Evolutionary conservation across 169 alveolate genomes (phyloP).

Genomic region (Plasmodium billcollinsi): DNA sequence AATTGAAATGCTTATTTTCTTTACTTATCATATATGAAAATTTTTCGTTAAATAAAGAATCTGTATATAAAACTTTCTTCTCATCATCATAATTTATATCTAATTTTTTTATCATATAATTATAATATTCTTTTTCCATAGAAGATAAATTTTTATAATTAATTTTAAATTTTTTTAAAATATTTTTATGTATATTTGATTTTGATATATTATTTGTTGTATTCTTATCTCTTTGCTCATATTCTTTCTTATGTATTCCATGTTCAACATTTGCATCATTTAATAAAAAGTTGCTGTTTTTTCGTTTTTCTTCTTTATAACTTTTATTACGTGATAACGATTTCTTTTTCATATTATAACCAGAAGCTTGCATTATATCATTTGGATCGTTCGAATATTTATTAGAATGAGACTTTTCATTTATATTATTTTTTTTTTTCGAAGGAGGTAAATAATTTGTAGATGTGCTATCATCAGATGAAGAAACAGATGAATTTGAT

Average conservation of each 20-base stretch:
- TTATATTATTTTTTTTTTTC: neutral
- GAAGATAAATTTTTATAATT: conserved; percentile 25
- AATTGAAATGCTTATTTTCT: conserved; percentile 23
- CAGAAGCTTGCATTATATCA: too few species aligned
- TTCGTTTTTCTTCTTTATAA: too few species aligned
- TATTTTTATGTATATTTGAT: too few species aligned
- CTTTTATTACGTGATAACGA: too few species aligned
- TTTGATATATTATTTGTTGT: too few species aligned
- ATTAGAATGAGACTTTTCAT: neutral
- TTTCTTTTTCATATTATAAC: too few species aligned
- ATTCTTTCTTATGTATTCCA: too few species aligned
- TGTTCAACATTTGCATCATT: too few species aligned
- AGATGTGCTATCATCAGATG: neutral
- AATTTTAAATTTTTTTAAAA: conserved; percentile 24
- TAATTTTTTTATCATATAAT: conserved; percentile 59
- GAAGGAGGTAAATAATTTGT: neutral
- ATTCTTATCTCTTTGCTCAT: too few species aligned
- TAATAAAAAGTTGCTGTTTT: too few species aligned
- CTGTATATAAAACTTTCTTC: conserved; percentile 31
- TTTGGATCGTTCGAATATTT: neutral
- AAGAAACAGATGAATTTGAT: conserved; percentile 1
- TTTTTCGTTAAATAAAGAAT: conserved; percentile 24
- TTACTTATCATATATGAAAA: conserved; percentile 13
- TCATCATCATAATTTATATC: conserved; percentile 25
- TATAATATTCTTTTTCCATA: conserved; percentile 31